phyloP scores from a whole-genome alignment of 2,329 filamentous ascomycete genomes.

The Colletotrichum acutatum region DNA sequence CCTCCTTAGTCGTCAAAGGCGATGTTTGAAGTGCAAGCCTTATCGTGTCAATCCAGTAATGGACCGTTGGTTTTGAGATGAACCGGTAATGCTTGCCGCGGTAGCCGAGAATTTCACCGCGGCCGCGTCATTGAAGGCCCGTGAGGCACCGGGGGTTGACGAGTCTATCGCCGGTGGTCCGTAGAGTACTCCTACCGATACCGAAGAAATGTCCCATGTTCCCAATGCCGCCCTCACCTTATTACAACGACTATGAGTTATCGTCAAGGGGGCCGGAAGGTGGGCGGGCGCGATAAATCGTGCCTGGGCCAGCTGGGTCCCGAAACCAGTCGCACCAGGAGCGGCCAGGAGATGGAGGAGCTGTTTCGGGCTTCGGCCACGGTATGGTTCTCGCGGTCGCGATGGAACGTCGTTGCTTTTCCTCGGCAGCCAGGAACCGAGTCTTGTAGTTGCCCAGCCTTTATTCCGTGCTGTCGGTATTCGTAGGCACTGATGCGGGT shows the following conservation, averaged over 20 bases:
- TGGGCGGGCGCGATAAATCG: background rate
- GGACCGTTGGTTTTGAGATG: background rate
- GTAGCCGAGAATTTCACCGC: background rate
- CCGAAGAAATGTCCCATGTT: background rate
- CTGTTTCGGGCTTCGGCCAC: conserved; percentile 15
- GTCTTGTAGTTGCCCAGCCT: no score
- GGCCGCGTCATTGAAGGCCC: conserved; percentile 23
- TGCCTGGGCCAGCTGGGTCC: conserved; percentile 1
- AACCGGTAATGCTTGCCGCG: conserved; percentile 5
- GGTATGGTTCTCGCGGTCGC: background rate
- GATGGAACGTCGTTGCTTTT: background rate
- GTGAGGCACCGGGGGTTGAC: background rate
- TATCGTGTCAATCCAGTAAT: background rate
- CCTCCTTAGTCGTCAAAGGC: background rate
- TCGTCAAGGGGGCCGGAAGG: background rate
- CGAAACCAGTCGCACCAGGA: conserved; percentile 26
- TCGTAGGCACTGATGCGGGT: no score
- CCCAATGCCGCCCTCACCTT: background rate
- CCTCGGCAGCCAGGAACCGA: background rate
- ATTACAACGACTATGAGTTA: background rate
- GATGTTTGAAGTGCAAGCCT: background rate
- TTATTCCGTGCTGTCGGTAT: no score
- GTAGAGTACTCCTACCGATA: background rate
- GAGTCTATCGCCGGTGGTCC: background rate
- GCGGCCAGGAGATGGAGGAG: conserved; percentile 2